A percentile compares a stretch with the other conserved stretches of the same genome.
These are phyloP conservation scores for Rhodotorula sp. DNA, from an alignment of 1,284 basidiomycete genomes.

Conservation along the genomic window DNA sequence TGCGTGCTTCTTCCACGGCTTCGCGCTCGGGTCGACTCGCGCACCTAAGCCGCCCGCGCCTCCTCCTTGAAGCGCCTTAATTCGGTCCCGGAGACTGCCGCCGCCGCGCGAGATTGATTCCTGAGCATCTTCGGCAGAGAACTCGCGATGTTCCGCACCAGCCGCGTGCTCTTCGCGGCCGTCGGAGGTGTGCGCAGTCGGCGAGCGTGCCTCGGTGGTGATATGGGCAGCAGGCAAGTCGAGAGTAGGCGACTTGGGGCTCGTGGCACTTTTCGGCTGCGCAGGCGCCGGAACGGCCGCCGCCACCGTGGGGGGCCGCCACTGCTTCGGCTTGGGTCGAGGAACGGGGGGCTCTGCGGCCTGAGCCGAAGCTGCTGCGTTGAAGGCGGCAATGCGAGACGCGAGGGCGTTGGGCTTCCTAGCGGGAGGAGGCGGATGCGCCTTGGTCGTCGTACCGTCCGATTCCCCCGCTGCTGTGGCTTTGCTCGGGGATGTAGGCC, in stretches of 20 bases:
- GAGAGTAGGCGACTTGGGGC: constrained; percentile 33
- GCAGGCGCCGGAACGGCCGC: constrained; percentile 43
- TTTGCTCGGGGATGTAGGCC: background rate
- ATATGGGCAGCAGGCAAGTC: constrained; percentile 18
- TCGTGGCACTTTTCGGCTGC: constrained; percentile 20
- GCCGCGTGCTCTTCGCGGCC: constrained; percentile 3
- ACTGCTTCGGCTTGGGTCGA: constrained; percentile 56
- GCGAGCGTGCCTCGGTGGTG: background rate
- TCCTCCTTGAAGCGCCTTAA: constrained; percentile 81
- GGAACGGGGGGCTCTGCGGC: constrained; percentile 54
- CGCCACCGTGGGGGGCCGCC: constrained; percentile 39
- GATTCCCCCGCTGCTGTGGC: constrained; percentile 8
- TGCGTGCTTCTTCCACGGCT: constrained; percentile 56
- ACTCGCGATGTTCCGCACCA: constrained; percentile 34
- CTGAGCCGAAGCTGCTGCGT: background rate
- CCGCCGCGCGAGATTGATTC: constrained; percentile 35
- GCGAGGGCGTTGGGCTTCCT: constrained; percentile 47
- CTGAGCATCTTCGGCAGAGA: constrained; percentile 38
- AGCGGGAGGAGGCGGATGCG: constrained; percentile 26
- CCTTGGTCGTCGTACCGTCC: constrained; percentile 50
- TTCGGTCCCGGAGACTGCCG: constrained; percentile 74
- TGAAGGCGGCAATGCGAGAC: constrained; percentile 52
- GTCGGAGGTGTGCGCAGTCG: background rate
- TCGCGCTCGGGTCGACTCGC: constrained; percentile 57
- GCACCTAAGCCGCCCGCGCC: constrained; percentile 19